These are phyloP conservation scores for Kandelia obovata DNA, from an alignment of 345 rosid species.

Conservation along the genomic window DNA sequence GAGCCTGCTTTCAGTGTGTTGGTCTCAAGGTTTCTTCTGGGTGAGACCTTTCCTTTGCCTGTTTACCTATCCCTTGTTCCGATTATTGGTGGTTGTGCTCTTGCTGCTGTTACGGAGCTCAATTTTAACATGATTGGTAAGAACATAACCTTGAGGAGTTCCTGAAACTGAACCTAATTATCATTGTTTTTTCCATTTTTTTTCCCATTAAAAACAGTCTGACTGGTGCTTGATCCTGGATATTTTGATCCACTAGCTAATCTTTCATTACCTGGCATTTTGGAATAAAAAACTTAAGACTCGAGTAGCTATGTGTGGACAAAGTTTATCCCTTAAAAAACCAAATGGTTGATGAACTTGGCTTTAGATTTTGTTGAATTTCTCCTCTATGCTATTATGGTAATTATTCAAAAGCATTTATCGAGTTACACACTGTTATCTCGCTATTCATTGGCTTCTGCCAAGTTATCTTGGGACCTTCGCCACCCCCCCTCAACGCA, in stretches of 20 bases:
- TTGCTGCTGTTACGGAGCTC: conserved; percentile 93
- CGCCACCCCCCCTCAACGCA: no score
- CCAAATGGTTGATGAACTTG: not conserved
- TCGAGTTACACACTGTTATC: no score
- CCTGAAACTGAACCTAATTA: conserved; percentile 7
- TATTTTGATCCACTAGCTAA: not conserved
- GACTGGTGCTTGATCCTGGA: no score
- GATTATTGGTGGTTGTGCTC: conserved; percentile 99
- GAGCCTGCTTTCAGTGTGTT: conserved; percentile 94
- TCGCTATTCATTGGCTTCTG: not conserved
- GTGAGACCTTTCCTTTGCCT: conserved; percentile 75
- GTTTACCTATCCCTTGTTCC: conserved; percentile 90
- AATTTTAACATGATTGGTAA: conserved; percentile 88
- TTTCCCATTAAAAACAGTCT: no score
- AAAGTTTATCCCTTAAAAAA: not conserved
- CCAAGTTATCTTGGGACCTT: not conserved
- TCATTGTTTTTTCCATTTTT: not conserved
- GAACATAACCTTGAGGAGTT: not conserved
- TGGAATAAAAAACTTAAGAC: not conserved
- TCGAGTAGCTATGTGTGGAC: not conserved
- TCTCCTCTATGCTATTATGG: not conserved
- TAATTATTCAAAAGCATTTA: not conserved
- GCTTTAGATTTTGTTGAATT: not conserved
- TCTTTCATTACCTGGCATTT: not conserved
- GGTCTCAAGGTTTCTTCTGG: conserved; percentile 69